A percentile compares a stretch with the other conserved stretches of the same genome.
phyloP scores from a whole-genome alignment of 139 green algal species.

The Closterium sp. region DNA sequence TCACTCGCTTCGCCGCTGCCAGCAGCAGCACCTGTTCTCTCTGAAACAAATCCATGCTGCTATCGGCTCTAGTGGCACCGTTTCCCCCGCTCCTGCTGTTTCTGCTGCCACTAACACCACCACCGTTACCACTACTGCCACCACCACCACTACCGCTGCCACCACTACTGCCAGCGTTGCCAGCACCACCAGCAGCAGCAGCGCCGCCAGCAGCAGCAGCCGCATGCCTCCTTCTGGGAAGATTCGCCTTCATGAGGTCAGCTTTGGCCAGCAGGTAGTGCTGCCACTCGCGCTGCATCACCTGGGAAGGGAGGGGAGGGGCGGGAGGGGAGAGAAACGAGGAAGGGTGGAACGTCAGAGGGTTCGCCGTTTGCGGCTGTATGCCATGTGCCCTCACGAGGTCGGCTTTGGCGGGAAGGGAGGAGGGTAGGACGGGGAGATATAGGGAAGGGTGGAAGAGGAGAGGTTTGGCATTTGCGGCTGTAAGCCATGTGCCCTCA shows the following conservation, averaged over 20 bases:
- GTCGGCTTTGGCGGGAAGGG: constrained; percentile 7
- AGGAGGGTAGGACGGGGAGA: neutral
- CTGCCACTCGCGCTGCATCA: constrained; percentile 33
- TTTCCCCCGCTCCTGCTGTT: neutral
- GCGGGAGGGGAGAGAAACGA: no score
- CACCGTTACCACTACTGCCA: neutral
- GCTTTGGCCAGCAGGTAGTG: constrained; percentile 27
- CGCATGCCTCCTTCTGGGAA: neutral
- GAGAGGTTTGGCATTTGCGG: no score
- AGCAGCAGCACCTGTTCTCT: neutral
- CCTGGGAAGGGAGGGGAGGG: neutral
- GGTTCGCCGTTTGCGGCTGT: no score
- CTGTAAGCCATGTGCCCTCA: neutral
- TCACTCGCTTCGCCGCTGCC: neutral
- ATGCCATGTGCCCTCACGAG: neutral
- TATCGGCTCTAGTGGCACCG: neutral
- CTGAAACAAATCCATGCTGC: neutral
- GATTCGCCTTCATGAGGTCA: neutral
- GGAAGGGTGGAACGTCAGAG: no score
- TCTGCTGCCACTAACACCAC: neutral
- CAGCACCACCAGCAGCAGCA: neutral
- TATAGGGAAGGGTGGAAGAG: no score
- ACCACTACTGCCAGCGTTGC: neutral
- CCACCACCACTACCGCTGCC: neutral
- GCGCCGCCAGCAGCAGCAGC: neutral